Base-by-base conservation (phyloP, 306 rosid genomes). In the Prunus armeniaca region DNA sequence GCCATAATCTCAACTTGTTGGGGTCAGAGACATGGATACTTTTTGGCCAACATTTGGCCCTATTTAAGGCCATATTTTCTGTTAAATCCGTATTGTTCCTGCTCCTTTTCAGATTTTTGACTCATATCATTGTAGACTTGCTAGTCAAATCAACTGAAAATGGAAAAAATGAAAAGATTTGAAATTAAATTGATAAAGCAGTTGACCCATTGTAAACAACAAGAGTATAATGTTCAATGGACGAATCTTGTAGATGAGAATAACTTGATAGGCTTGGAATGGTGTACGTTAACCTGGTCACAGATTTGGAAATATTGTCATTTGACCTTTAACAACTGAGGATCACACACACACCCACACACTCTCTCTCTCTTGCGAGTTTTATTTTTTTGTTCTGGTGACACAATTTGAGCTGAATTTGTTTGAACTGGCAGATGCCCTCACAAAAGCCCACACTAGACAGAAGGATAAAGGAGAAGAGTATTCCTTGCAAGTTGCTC, bases 381-480 rank as follows among this genome's bases (percentile, higher is more conserved):
- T 13, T 13, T 3, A 12, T 18, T 52, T 4, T 52, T 5, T 68
- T 13, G 7, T 24, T 14, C 72, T 47, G 2, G 18, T 2, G 60
- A 51, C 67, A 22, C 1, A 11, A 66, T 82, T 87, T n/a, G 62
- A 73, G 76, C 68, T 73, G 51, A 73, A 52, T 58, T 60, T 86
- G 63, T 83, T 83, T 79, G 61, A 57, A 66, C 46, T 79, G 81
- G 78, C 85, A 95, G 98, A 83, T 86, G 83, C 96, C 81, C 89
- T 95, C 75, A 84, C 86, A 61, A 88, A 89, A 76, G 82, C 87
- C 78, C 91, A 80, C 75, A 46, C 20, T 73, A 81, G 73, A 67
- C 90, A 83, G 83, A 90, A 86, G 76, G 90, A 87, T 56, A 90
- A 83, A 67, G 73, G 67, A 66, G 86, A 79, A 77, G 90, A 88